Percentiles rank a stretch among this genome's conserved stretches.
Conservation (phyloP, 306 rosid species). For the Lathyrus sativus region DNA sequence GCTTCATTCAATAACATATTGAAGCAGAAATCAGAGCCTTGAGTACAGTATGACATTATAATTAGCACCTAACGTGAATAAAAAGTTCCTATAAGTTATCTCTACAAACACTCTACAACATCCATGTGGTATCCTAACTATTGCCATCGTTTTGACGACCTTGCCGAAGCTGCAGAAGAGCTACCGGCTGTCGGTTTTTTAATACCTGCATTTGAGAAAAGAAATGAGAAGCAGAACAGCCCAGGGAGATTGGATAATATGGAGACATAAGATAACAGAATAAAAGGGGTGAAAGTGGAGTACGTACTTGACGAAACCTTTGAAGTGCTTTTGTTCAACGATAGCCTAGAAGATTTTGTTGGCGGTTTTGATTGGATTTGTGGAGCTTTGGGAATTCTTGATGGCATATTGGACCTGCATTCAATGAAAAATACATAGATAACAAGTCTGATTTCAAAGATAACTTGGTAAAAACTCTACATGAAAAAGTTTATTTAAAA, state of each 20-base stretch:
- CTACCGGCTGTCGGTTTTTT: slow-evolving; percentile 53
- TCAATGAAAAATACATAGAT: slow-evolving; percentile 37
- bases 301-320: slow-evolving; percentile 68
- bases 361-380: slow-evolving; percentile 46
- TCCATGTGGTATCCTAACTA: slow-evolving; percentile 45
- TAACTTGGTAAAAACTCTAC: slow-evolving; percentile 1
- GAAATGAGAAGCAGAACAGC: slow-evolving; percentile 34
- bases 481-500: not conserved
- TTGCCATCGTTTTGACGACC: slow-evolving; percentile 70
- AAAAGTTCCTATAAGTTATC: slow-evolving; percentile 33
- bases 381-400: slow-evolving; percentile 66
- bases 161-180: slow-evolving; percentile 56
- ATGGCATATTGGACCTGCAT: slow-evolving; percentile 57
- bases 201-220: slow-evolving; percentile 53
- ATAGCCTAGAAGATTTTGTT: slow-evolving; percentile 56
- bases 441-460: slow-evolving; percentile 1
- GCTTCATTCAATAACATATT: slow-evolving; percentile 50
- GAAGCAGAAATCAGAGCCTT: slow-evolving; percentile 46
- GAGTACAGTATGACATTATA: slow-evolving; percentile 36
- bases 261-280: slow-evolving; percentile 8
- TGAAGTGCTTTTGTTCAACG: slow-evolving; percentile 67
- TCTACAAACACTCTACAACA: slow-evolving; percentile 41
- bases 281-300: not conserved
- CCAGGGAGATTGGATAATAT: slow-evolving; percentile 8
- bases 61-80: slow-evolving; percentile 41